phyloP scores from a whole-genome alignment of 1,139 yeast species.

The Petasospora fabianii region DNA sequence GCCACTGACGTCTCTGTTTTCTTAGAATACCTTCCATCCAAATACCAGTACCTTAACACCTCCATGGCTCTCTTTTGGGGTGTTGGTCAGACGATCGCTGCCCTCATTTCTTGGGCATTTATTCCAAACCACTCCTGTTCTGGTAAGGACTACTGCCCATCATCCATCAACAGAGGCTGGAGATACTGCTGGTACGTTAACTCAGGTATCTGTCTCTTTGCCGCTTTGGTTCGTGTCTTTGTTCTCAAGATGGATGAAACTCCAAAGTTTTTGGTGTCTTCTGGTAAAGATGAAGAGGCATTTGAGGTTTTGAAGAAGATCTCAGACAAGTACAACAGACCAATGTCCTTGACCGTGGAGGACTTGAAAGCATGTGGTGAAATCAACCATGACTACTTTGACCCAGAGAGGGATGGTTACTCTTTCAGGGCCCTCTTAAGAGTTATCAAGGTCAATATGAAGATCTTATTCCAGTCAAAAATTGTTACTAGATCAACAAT shows the following conservation, averaged over 20 bases:
- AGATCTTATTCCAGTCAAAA: constrained; percentile 33
- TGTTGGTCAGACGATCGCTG: constrained; percentile 48
- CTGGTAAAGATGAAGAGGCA: constrained; percentile 47
- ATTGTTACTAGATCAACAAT: constrained; percentile 34
- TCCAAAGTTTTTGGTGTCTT: constrained; percentile 46
- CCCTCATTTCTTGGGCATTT: constrained; percentile 46
- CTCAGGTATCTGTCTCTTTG: constrained; percentile 42
- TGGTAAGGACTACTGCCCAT: constrained; percentile 37
- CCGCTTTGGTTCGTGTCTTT: constrained; percentile 42
- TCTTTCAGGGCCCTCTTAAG: constrained; percentile 21
- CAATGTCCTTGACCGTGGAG: constrained; percentile 43
- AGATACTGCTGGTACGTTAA: constrained; percentile 47
- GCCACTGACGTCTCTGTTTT: constrained; percentile 60
- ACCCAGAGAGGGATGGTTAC: constrained; percentile 17
- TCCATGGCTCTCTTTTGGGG: constrained; percentile 53
- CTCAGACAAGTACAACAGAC: constrained; percentile 42
- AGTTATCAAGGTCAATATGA: constrained; percentile 24
- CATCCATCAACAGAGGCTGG: constrained; percentile 46
- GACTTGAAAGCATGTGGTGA: constrained; percentile 43
- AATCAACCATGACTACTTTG: constrained; percentile 24
- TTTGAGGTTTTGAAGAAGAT: constrained; percentile 34
- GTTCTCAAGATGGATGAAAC: constrained; percentile 44
- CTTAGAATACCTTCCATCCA: constrained; percentile 53
- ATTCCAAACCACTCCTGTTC: constrained; percentile 19
- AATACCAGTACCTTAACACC: constrained; percentile 45